Percentiles rank a stretch among this genome's conserved stretches.
Conservation (phyloP, 2,329 filamentous ascomycete species). For the Didymella pinodella region DNA sequence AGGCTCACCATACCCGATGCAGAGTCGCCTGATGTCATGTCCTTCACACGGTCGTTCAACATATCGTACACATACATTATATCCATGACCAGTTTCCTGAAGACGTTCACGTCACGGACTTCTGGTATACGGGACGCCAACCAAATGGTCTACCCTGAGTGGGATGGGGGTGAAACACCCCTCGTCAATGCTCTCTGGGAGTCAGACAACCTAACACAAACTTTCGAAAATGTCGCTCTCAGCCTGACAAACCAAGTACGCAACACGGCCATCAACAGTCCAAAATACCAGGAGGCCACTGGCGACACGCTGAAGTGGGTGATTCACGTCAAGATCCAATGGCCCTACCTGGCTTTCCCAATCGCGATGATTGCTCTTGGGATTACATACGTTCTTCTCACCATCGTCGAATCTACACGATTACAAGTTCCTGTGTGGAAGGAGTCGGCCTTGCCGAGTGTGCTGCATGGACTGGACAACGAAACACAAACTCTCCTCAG, state of each 20-base stretch:
- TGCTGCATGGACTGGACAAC: conserved; percentile 14
- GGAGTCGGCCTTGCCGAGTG: conserved; percentile 8
- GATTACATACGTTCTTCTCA: conserved; percentile 1
- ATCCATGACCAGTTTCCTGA: background rate
- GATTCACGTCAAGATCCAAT: conserved; percentile 5
- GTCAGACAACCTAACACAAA: conserved; percentile 3
- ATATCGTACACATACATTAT: conserved; percentile 3
- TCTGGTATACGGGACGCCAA: background rate
- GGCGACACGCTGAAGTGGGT: conserved; percentile 7
- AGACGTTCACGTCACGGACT: too few species aligned
- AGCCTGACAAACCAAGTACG: conserved; percentile 16
- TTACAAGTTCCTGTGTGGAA: conserved; percentile 14
- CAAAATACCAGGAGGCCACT: too few species aligned
- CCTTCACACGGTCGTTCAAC: background rate
- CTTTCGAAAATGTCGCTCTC: conserved; percentile 9
- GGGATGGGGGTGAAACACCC: background rate
- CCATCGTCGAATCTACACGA: conserved; percentile 2
- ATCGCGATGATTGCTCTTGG: conserved; percentile 7
- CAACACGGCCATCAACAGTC: background rate
- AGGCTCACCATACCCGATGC: too few species aligned
- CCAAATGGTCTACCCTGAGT: background rate
- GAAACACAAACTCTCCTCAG: conserved; percentile 13
- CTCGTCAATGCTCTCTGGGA: conserved; percentile 7
- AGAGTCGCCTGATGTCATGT: too few species aligned
- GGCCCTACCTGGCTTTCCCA: conserved; percentile 12